Conservation (phyloP, 140 eudicot genomes). For the Senecio squalidus region DNA sequence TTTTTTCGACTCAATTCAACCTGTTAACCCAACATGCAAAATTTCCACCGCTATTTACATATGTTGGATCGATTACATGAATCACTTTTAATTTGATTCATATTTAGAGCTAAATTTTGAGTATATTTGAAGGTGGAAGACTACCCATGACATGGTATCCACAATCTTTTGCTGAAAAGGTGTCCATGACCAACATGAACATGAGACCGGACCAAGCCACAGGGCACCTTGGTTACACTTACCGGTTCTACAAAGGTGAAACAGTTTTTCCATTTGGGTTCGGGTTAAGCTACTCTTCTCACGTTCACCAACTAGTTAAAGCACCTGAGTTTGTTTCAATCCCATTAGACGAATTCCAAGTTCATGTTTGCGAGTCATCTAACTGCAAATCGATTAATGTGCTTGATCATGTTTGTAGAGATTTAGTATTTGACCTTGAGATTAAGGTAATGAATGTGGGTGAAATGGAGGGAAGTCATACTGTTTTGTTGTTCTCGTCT, state of each 20-base stretch:
- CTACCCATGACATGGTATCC: slow-evolving; percentile 1
- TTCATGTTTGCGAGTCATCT: slow-evolving; percentile 39
- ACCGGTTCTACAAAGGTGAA: slow-evolving; percentile 1
- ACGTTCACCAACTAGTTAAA: slow-evolving; percentile 34
- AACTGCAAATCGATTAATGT: slow-evolving; percentile 51
- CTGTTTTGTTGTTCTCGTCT: slow-evolving; percentile 52
- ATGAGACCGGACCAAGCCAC: not conserved
- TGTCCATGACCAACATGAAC: not conserved
- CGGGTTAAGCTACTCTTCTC: not conserved
- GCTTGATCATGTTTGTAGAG: slow-evolving; percentile 32
- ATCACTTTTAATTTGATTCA: too few species aligned
- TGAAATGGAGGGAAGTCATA: slow-evolving; percentile 47
- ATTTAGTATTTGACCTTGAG: slow-evolving; percentile 35
- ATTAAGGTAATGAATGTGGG: slow-evolving; percentile 51
- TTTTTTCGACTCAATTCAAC: too few species aligned
- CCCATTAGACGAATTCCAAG: slow-evolving; percentile 27
- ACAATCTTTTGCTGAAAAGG: not conserved
- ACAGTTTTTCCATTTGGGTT: not conserved
- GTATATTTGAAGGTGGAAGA: not conserved
- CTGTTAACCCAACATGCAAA: too few species aligned
- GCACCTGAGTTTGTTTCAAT: slow-evolving; percentile 41
- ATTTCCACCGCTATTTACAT: too few species aligned
- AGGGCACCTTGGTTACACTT: slow-evolving; percentile 3
- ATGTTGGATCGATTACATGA: too few species aligned
- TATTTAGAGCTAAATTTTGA: not conserved